phyloP scores from a whole-genome alignment of 2,329 filamentous ascomycete genomes.

The Geosmithia flava region DNA sequence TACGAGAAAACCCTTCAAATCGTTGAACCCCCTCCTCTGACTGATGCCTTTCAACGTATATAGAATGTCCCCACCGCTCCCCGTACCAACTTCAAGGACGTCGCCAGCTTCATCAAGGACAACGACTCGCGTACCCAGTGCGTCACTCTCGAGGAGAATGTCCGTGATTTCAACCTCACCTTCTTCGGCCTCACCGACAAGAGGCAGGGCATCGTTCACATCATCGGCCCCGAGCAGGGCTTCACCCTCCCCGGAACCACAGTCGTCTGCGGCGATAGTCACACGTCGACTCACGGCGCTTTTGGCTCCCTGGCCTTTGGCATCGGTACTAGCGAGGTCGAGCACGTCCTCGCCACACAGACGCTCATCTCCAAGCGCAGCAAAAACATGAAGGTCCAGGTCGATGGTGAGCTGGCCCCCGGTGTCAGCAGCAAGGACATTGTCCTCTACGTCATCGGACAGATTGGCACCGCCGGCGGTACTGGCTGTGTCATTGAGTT shows the following conservation, averaged over 20 bases:
- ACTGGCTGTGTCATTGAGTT: slow-evolving; percentile 95
- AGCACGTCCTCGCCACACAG: slow-evolving; percentile 91
- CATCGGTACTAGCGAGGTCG: slow-evolving; percentile 96
- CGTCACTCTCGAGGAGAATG: slow-evolving; percentile 91
- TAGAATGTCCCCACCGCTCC: slow-evolving; percentile 90
- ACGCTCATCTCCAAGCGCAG: slow-evolving; percentile 88
- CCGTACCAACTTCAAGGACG: slow-evolving; percentile 86
- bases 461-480: slow-evolving; percentile 90
- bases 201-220: slow-evolving; percentile 95
- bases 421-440: slow-evolving; percentile 96
- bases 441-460: slow-evolving; percentile 81
- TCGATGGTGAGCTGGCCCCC: slow-evolving; percentile 78
- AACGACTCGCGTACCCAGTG: slow-evolving; percentile 89
- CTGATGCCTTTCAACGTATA: not conserved
- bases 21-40: not conserved
- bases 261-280: slow-evolving; percentile 93
- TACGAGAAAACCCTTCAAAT: not conserved
- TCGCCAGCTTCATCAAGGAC: slow-evolving; percentile 87
- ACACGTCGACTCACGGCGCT: slow-evolving; percentile 95
- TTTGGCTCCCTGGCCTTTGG: slow-evolving; percentile 92
- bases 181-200: slow-evolving; percentile 96
- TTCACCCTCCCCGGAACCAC: slow-evolving; percentile 97
- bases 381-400: slow-evolving; percentile 97
- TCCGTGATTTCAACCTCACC: slow-evolving; percentile 90
- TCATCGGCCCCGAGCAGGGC: slow-evolving; percentile 96